These are phyloP conservation scores for Aspergillus brasiliensis DNA, from an alignment of 2,329 filamentous ascomycete genomes.

Conservation along the genomic window DNA sequence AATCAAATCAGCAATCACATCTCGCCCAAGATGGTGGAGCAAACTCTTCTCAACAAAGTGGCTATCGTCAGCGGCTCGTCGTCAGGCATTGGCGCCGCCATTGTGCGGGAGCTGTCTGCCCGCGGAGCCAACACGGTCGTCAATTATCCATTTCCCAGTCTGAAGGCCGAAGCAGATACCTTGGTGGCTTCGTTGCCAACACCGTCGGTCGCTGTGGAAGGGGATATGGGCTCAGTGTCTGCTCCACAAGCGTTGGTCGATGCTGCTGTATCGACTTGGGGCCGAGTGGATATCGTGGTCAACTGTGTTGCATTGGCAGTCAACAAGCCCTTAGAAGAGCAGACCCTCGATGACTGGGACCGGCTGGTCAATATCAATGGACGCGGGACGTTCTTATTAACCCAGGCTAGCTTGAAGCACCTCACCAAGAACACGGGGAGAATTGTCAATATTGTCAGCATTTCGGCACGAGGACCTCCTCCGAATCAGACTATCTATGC, in stretches of 20 bases:
- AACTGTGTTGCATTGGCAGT: slow-evolving; percentile 38
- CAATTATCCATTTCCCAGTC: slow-evolving; percentile 48
- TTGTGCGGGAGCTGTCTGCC: slow-evolving; percentile 43
- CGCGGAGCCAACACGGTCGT: slow-evolving; percentile 52
- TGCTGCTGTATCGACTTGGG: slow-evolving; percentile 38
- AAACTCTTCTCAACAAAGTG: slow-evolving; percentile 18
- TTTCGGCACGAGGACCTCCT: slow-evolving; percentile 39
- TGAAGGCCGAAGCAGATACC: slow-evolving; percentile 30
- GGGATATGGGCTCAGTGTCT: slow-evolving; percentile 43
- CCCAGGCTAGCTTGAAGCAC: slow-evolving; percentile 39
- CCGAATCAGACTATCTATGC: slow-evolving; percentile 51
- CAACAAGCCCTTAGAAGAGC: slow-evolving; percentile 41
- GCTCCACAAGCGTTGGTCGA: slow-evolving; percentile 43
- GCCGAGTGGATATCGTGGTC: slow-evolving; percentile 42
- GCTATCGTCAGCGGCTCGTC: slow-evolving; percentile 30
- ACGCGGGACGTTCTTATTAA: slow-evolving; percentile 25
- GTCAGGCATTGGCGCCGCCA: slow-evolving; percentile 28
- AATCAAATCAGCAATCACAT: not conserved
- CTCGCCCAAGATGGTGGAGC: not conserved
- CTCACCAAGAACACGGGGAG: slow-evolving; percentile 38
- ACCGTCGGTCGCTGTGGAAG: slow-evolving; percentile 43
- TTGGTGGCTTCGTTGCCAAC: slow-evolving; percentile 33
- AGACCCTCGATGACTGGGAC: slow-evolving; percentile 28
- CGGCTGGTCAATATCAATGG: slow-evolving; percentile 25
- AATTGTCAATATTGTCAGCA: slow-evolving; percentile 50